Evolutionary conservation across 805 yeast species (phyloP).

Genomic region (Scheffersomyces amazonensis): DNA sequence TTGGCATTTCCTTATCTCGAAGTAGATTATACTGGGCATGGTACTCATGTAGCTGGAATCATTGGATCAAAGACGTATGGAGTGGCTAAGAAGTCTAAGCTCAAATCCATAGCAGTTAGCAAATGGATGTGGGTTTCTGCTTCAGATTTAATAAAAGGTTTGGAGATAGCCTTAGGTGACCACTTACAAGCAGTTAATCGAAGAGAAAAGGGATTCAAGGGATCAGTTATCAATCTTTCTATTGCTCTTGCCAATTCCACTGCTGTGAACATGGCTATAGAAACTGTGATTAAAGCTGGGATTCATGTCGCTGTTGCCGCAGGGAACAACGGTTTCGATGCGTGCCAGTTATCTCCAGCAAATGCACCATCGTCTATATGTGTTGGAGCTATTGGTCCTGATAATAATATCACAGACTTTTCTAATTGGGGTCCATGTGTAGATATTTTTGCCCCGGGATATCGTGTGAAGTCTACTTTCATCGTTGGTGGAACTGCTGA

Average conservation of each 20-base stretch:
- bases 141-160: slow-evolving; percentile 37
- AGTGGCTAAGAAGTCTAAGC: slow-evolving; percentile 60
- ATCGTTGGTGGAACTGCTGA: slow-evolving; percentile 49
- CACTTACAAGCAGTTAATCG: slow-evolving; percentile 25
- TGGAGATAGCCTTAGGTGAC: slow-evolving; percentile 27
- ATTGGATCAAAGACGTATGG: slow-evolving; percentile 78
- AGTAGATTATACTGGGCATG: slow-evolving; percentile 75
- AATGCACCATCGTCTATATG: slow-evolving; percentile 50
- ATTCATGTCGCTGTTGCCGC: slow-evolving; percentile 60
- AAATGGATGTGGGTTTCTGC: slow-evolving; percentile 33
- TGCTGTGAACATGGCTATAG: slow-evolving; percentile 53
- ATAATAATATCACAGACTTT: slow-evolving; percentile 42
- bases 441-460: slow-evolving; percentile 53
- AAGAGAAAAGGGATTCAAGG: slow-evolving; percentile 46
- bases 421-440: slow-evolving; percentile 54
- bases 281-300: slow-evolving; percentile 55
- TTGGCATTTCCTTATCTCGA: slow-evolving; percentile 29
- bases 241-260: slow-evolving; percentile 56
- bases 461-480: slow-evolving; percentile 52
- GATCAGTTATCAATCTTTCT: slow-evolving; percentile 60
- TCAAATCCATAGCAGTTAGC: slow-evolving; percentile 36
- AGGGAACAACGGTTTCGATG: slow-evolving; percentile 58
- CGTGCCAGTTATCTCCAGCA: slow-evolving; percentile 59
- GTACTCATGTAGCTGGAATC: slow-evolving; percentile 89
- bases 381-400: slow-evolving; percentile 59